Base-by-base conservation (phyloP, 228 moss, liverwort and hornwort genomes). In the Sphagnum fallax region DNA sequence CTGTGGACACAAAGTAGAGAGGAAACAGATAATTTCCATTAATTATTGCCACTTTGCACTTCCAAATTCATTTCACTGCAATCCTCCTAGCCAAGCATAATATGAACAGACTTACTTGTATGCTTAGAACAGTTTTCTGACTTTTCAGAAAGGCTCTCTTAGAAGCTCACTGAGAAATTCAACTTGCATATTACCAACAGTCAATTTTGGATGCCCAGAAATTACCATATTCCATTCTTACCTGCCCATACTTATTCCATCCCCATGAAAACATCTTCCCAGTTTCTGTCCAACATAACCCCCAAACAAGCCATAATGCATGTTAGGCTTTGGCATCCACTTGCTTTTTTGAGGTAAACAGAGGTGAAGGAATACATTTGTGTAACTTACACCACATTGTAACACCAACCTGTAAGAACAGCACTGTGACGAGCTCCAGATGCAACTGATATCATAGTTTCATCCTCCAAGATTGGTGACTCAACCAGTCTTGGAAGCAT, bases 221-320 rank as follows among this genome's bases (percentile, higher is more conserved):
- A 32, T 32, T 32, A 32, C 32, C 32, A 32, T 32, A 32, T 32
- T 32, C 32, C 32, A 32, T 32, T 32, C 32, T 6, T 77, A 94
- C 94, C 94, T 92, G 94, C 16, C 94, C 94, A 71, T 91, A 95
- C 70, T 92, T 95, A 74, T 95, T 95, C 94, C 92, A 95, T 61
- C 94, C 94, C 94, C 94, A 95, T 74, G 86, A 78, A 51, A 98
- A 98, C 52, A 98, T 75, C 72, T 90, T 98, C 16, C 98, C 92
- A 32, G 78, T 82, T 73, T 89, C 93, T 93, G 85, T 69, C 62
- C 67, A 77, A 53, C 62, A 71, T 60, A 72, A 6, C 50, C 67
- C 8, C 12, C 52, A 10, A 60, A 52, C 8, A 16, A 49, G 18
- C 8, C 50, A 18, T 51, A 53, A 65, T 4, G 48, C 12, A 4